Evolutionary conservation across 2,329 filamentous ascomycete genomes (phyloP).

Genomic region (Pezicula rhizophila): DNA sequence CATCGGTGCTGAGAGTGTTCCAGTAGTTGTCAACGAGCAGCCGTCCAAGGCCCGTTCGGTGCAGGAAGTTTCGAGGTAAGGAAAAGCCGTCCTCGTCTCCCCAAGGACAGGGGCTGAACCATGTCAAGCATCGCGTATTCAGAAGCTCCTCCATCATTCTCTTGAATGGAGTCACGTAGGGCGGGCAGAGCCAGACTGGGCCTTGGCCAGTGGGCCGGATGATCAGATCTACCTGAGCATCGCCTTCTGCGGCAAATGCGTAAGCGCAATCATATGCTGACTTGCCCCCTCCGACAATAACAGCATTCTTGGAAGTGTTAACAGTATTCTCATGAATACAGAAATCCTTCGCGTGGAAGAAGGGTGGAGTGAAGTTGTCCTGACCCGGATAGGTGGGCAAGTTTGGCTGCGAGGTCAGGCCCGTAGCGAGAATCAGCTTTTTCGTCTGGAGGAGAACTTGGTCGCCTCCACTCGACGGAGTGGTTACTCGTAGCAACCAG

Average conservation of each 20-base stretch:
- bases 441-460: slow-evolving; percentile 29
- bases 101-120: slow-evolving; percentile 73
- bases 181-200: slow-evolving; percentile 50
- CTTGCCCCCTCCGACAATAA: slow-evolving; percentile 57
- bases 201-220: slow-evolving; percentile 51
- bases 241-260: slow-evolving; percentile 47
- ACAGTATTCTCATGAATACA: slow-evolving; percentile 33
- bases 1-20: slow-evolving; percentile 48
- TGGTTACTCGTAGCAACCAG: too few relatives aligned
- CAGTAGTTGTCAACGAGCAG: slow-evolving; percentile 50
- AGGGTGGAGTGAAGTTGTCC: slow-evolving; percentile 35
- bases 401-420: slow-evolving; percentile 43
- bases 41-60: slow-evolving; percentile 49
- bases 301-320: slow-evolving; percentile 33
- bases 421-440: slow-evolving; percentile 47
- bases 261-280: slow-evolving; percentile 60
- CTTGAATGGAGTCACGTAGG: slow-evolving; percentile 60
- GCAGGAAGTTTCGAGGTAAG: slow-evolving; percentile 47
- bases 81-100: slow-evolving; percentile 54
- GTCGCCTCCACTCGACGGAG: too few relatives aligned
- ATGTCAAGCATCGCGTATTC: slow-evolving; percentile 60
- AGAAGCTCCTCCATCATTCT: slow-evolving; percentile 62
- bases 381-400: slow-evolving; percentile 40
- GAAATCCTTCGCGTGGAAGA: slow-evolving; percentile 46
- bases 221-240: slow-evolving; percentile 52